Evolutionary conservation across 441 rosid species (phyloP).

Genomic region (Adansonia grandidieri): DNA sequence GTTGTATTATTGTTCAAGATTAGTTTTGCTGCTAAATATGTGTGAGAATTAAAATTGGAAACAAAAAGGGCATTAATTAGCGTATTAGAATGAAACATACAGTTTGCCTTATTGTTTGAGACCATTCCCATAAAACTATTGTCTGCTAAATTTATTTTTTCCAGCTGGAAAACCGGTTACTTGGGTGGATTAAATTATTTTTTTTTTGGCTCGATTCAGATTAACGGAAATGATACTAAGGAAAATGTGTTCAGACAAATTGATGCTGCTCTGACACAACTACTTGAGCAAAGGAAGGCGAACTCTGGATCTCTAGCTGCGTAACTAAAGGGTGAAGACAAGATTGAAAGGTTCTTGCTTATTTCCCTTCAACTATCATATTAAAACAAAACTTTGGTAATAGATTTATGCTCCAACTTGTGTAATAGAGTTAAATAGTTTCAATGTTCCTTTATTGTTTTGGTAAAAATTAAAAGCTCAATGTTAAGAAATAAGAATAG

Average conservation of each 20-base stretch:
- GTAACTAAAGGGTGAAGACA: slow-evolving; percentile 23
- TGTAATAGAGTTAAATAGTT: not conserved
- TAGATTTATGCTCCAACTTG: not conserved
- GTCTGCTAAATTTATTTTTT: not conserved
- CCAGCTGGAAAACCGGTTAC: not conserved
- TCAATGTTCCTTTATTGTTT: not conserved
- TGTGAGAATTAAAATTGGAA: not conserved
- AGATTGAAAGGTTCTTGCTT: not conserved
- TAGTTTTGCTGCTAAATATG: not conserved
- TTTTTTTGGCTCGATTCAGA: slow-evolving; percentile 45
- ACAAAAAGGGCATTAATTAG: not conserved
- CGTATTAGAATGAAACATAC: not conserved
- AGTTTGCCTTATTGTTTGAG: slow-evolving; percentile 6
- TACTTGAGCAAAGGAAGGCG: slow-evolving; percentile 48
- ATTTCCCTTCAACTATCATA: not conserved
- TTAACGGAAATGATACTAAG: slow-evolving; percentile 64
- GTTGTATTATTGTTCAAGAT: not conserved
- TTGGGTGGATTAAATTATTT: not conserved
- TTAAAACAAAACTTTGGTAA: not conserved
- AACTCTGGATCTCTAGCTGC: slow-evolving; percentile 50
- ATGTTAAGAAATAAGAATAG: not conserved
- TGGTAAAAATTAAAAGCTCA: not conserved
- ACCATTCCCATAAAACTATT: not conserved
- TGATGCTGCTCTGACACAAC: slow-evolving; percentile 51
- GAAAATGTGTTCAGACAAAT: slow-evolving; percentile 68